Evolutionary conservation across 768 basidiomycete species (phyloP), one percentile per base, ranked within the genome.

Genomic region (Mycena rosella): DNA sequence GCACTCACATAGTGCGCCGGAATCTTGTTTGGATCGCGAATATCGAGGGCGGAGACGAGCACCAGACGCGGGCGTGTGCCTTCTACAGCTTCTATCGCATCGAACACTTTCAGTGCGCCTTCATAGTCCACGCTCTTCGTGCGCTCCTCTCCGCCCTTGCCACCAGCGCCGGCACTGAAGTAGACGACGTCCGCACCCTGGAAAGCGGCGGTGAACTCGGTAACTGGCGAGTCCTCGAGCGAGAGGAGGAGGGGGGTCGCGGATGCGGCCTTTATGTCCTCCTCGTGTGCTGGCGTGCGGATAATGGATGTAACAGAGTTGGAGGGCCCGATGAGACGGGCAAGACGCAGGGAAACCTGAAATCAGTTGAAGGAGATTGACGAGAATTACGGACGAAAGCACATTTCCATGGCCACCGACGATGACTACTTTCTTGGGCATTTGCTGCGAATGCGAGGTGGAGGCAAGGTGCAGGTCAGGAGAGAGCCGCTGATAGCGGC

Each of bases 71-170:
- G 88, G 65, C 84, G 85, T n/a, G 71, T 60, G 1, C 81, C 81
- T 49, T 83, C 71, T 3, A 88, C 79, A 0, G 51, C 77, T 74
- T 91, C 90, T 57, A 92, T 80, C 0, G 89, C 91, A 73, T 92
- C 90, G 72, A 88, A 91, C 2, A 90, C 85, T 77, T 91, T 92
- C 40, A 92, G 68, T 0, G 89, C 89, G 11, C 89, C 90, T 54
- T 89, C 87, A 69, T 86, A 88, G 70, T 87, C 86, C 8, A 91
- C 89, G 30, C 79, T 81, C 73, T 83, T 85, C 3, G 87, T 90
- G 34, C 86, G 74, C 71, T 87, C 86, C 38, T 81, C 80, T 0
- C 85, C 85, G 9, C 88, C 89, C 70, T 87, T 88, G 0, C 88
- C 88, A 0, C 89, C 89, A 0, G 90, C 86, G 0, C 84, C 84